phyloP scores from a whole-genome alignment of 768 basidiomycete genomes.

The Nidula microcarpa region DNA sequence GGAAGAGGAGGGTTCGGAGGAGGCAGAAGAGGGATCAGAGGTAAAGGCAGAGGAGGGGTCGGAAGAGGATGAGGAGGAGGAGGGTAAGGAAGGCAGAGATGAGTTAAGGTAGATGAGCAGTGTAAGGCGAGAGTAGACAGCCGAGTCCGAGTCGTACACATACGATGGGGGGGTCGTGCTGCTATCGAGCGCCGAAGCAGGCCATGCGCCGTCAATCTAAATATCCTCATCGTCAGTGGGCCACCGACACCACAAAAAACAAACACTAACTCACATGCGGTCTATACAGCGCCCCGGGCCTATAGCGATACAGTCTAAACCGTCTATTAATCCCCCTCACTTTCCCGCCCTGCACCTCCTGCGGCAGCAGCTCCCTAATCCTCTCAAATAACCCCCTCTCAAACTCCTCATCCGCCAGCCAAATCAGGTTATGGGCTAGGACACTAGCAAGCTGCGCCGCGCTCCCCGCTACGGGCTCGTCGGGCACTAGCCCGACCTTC shows the following conservation, averaged over 20 bases:
- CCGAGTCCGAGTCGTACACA: constrained; percentile 45
- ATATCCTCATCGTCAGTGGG: neutral
- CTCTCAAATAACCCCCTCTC: constrained; percentile 33
- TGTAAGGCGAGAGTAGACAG: constrained; percentile 44
- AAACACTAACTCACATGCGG: constrained; percentile 34
- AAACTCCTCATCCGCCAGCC: constrained; percentile 47
- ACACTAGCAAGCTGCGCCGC: constrained; percentile 41
- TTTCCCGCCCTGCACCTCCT: constrained; percentile 32
- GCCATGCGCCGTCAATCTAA: constrained; percentile 54
- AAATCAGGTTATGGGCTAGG: constrained; percentile 48
- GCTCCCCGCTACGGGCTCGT: constrained; percentile 46
- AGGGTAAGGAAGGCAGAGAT: constrained; percentile 8
- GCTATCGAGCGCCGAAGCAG: constrained; percentile 36
- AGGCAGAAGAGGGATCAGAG: neutral
- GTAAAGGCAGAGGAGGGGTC: constrained; percentile 9
- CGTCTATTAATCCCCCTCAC: constrained; percentile 47
- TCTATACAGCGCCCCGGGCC: constrained; percentile 44
- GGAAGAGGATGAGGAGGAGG: neutral
- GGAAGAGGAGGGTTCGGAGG: neutral
- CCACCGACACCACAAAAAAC: neutral
- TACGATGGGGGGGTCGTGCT: constrained; percentile 36
- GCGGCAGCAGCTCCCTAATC: constrained; percentile 39
- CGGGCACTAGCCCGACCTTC: constrained; percentile 43
- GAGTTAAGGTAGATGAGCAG: constrained; percentile 37
- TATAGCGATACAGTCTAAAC: constrained; percentile 50